Conservation (phyloP, 257 asterid genomes). For the Nicotiana tabacum region DNA sequence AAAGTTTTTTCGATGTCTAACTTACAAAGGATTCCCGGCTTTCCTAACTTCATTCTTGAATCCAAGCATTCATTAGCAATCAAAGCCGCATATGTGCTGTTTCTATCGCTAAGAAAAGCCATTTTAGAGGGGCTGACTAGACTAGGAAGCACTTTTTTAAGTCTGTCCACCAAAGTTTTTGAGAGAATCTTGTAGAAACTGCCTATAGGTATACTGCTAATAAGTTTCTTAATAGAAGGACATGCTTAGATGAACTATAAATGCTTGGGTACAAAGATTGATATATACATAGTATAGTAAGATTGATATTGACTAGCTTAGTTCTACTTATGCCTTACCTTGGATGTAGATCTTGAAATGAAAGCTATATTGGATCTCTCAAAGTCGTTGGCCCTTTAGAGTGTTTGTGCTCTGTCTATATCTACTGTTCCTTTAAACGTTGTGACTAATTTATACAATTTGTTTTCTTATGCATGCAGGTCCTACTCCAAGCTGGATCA, state of each 20-base stretch:
- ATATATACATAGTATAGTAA: not conserved
- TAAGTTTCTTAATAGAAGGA: not conserved
- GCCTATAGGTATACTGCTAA: not conserved
- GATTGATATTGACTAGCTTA: not conserved
- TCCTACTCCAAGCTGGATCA: slow-evolving; percentile 36
- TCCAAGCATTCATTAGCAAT: too few relatives aligned
- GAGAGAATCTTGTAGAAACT: too few relatives aligned
- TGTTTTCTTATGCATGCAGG: slow-evolving; percentile 15
- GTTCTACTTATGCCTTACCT: not conserved
- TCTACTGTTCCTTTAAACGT: not conserved
- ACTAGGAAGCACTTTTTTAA: too few relatives aligned
- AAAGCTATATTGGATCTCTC: not conserved
- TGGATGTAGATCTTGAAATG: not conserved
- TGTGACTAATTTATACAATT: not conserved
- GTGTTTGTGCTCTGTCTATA: not conserved
- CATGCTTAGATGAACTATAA: slow-evolving; percentile 1
- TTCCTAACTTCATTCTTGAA: too few relatives aligned
- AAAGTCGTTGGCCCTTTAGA: not conserved
- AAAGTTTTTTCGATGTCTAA: too few relatives aligned
- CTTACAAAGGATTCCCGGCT: too few relatives aligned
- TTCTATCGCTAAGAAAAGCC: too few relatives aligned
- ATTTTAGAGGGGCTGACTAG: too few relatives aligned
- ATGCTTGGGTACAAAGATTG: not conserved
- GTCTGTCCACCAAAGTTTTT: too few relatives aligned
- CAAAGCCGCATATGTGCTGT: too few relatives aligned